phyloP scores from a whole-genome alignment of 2,329 filamentous ascomycete genomes.

The Orbilia ellipsospora region DNA sequence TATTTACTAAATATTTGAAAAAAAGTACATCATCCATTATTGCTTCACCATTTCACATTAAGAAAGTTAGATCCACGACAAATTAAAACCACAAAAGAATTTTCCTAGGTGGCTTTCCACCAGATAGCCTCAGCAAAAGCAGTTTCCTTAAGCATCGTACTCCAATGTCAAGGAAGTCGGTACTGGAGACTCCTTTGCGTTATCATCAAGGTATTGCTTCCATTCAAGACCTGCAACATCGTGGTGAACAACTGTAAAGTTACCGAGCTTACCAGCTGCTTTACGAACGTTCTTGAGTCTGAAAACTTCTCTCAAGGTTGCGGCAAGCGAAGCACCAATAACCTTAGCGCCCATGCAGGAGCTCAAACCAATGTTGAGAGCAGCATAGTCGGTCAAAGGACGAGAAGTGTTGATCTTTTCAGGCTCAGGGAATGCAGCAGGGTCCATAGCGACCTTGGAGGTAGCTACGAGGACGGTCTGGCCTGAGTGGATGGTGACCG shows the following conservation, averaged over 20 bases:
- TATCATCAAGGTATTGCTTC: constrained; percentile 66
- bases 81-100: too few relatives aligned
- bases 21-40: neutral
- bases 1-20: constrained; percentile 6
- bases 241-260: constrained; percentile 64
- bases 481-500: constrained; percentile 64
- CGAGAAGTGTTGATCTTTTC: constrained; percentile 64
- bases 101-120: too few relatives aligned
- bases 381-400: constrained; percentile 62
- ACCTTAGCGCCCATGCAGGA: constrained; percentile 63
- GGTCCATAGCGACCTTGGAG: constrained; percentile 64
- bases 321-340: constrained; percentile 63
- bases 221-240: constrained; percentile 66
- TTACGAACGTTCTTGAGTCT: constrained; percentile 64
- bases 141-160: constrained; percentile 28
- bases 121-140: too few relatives aligned
- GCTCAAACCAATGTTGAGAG: constrained; percentile 63
- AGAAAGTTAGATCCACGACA: neutral
- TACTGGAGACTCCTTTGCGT: constrained; percentile 65
- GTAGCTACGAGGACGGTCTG: constrained; percentile 65
- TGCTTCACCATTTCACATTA: neutral
- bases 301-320: constrained; percentile 65
- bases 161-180: constrained; percentile 64
- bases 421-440: constrained; percentile 63
- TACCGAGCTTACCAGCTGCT: constrained; percentile 61